Percentiles rank a stretch among this genome's conserved stretches.
Conservation (phyloP, 148 eudicot genomes). For the Polygonum aviculare region DNA sequence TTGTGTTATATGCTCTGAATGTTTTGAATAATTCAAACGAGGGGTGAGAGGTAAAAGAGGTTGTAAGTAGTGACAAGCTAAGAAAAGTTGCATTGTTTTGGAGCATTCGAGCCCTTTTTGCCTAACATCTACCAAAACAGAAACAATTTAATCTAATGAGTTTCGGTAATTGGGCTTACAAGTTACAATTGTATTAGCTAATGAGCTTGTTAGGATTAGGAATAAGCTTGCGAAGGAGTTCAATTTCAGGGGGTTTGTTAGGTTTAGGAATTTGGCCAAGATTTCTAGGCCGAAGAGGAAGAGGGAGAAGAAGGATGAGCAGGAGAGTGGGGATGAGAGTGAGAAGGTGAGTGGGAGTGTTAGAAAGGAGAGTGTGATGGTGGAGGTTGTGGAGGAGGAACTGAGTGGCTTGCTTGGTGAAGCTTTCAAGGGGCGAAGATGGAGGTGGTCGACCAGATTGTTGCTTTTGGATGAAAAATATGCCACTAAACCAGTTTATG, state of each 20-base stretch:
- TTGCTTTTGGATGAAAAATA: constrained; percentile 77
- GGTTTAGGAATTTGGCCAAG: constrained; percentile 74
- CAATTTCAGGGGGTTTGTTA: constrained; percentile 59
- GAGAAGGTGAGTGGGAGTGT: constrained; percentile 18
- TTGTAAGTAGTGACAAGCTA: no score
- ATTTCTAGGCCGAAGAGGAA: constrained; percentile 62
- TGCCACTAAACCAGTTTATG: constrained; percentile 31
- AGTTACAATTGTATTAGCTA: no score
- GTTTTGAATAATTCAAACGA: no score
- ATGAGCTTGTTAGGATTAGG: constrained; percentile 15
- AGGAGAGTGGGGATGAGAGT: constrained; percentile 12
- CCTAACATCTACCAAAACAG: no score
- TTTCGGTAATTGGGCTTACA: no score
- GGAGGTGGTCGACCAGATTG: constrained; percentile 86
- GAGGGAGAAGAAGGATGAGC: constrained; percentile 24
- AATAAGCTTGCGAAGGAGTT: constrained; percentile 65
- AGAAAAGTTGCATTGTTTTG: no score
- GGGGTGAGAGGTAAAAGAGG: no score
- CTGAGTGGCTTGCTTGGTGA: constrained; percentile 69
- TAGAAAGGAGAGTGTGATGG: constrained; percentile 34
- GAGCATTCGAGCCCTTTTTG: no score
- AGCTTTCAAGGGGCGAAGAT: constrained; percentile 41
- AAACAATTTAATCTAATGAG: no score
- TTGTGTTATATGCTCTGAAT: no score
- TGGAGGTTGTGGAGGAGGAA: constrained; percentile 53